These are phyloP conservation scores for Pontederia paniculata DNA, from an alignment of 176 grass and related monocot genomes.

Conservation along the genomic window DNA sequence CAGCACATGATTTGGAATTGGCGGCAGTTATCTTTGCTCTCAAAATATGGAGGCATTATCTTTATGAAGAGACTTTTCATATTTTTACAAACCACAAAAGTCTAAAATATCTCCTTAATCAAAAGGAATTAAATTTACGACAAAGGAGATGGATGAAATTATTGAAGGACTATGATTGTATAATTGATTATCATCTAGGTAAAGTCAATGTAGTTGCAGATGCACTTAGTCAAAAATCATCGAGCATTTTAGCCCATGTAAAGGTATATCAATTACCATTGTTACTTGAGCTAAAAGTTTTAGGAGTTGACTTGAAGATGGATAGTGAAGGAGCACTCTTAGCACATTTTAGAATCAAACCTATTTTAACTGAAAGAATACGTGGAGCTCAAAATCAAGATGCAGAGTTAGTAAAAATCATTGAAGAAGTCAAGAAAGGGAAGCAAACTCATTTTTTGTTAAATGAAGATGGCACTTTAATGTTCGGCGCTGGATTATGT, in stretches of 20 bases:
- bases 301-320: background rate
- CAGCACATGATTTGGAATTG: background rate
- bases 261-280: background rate
- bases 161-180: background rate
- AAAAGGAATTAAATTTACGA: background rate
- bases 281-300: background rate
- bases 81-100: conserved; percentile 10
- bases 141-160: conserved; percentile 3
- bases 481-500: background rate
- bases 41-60: conserved; percentile 1
- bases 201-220: conserved; percentile 9
- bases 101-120: conserved; percentile 7
- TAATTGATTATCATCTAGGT: background rate
- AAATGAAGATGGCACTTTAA: background rate
- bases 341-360: background rate
- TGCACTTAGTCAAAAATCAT: background rate
- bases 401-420: background rate
- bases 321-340: background rate
- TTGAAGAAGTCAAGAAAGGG: background rate
- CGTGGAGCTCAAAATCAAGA: background rate
- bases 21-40: background rate
- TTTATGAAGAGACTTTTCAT: background rate
- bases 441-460: background rate
- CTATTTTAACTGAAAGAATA: background rate
- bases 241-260: background rate